Conservation (phyloP, 495 filamentous ascomycete genomes). For the Aspergillus cavernicola region DNA sequence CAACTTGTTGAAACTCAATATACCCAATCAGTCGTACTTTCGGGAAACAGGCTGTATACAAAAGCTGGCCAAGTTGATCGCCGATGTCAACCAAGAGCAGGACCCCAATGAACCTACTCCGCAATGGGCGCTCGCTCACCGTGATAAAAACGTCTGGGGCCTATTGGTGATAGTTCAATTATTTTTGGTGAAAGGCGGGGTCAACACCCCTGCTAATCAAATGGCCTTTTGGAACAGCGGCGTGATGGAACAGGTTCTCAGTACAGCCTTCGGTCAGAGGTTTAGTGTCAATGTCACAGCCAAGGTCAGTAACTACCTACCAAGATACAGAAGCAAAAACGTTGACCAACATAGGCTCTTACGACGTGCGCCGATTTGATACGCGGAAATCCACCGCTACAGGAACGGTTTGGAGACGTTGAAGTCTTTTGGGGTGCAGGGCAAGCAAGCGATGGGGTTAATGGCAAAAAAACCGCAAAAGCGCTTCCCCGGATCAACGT, state of each 20-base stretch:
- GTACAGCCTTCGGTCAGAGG: slow-evolving; percentile 74
- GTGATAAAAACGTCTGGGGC: slow-evolving; percentile 90
- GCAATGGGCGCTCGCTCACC: slow-evolving; percentile 70
- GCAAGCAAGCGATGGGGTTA: slow-evolving; percentile 27
- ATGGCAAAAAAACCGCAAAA: slow-evolving; percentile 47
- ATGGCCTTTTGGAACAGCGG: slow-evolving; percentile 77
- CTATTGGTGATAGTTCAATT: slow-evolving; percentile 78
- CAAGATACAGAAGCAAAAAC: slow-evolving; percentile 6
- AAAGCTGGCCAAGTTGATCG: slow-evolving; percentile 66
- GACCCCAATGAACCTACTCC: slow-evolving; percentile 59
- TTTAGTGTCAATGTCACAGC: slow-evolving; percentile 74
- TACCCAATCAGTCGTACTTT: slow-evolving; percentile 91
- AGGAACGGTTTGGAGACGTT: slow-evolving; percentile 85
- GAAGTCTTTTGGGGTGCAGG: slow-evolving; percentile 40
- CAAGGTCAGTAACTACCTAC: slow-evolving; percentile 52
- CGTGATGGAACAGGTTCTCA: slow-evolving; percentile 75
- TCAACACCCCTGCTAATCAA: slow-evolving; percentile 81
- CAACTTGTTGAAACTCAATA: slow-evolving; percentile 84
- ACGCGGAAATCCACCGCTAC: slow-evolving; percentile 70
- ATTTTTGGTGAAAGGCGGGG: slow-evolving; percentile 75
- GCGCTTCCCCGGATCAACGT: slow-evolving; percentile 64
- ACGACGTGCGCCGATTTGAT: slow-evolving; percentile 86
- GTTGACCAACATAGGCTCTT: slow-evolving; percentile 57
- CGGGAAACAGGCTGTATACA: slow-evolving; percentile 83
- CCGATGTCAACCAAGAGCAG: slow-evolving; percentile 54